Base-by-base conservation (phyloP, 768 basidiomycete genomes). In the Coprinopsis marcescibilis region DNA sequence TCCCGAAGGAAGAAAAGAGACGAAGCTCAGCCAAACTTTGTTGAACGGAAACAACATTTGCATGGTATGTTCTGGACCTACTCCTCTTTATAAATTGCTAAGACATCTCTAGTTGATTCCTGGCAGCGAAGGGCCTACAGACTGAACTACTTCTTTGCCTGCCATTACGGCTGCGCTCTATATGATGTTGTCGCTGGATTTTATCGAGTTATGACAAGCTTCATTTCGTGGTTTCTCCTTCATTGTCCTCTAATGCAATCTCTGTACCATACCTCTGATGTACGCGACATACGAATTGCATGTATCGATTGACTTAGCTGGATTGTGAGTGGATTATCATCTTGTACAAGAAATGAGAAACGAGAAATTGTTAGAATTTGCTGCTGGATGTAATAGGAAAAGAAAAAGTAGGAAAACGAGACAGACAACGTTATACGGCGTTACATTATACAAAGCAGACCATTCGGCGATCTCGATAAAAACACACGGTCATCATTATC, bases 11-110 rank as follows among this genome's bases (percentile, higher is more conserved):
- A 80, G 70, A 51, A 91, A 86, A 64, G 80, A 77, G 60, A 96
- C 88, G 2, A 77, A 81, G 49, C 75, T 97, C 10, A 79, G 84
- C 1, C 91, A 96, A 67, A 95, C 92, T 14, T 71, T 95, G 35
- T 66, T 95, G 49, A 95, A 95, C 59, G 92, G 92, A 12, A 95
- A 92, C 67, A 93, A 95, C 54, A 97, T 99, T 33, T 95, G 92
- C 60, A 95, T 97, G 84, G 93, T 90, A 55, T 46, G 83, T 41
- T 20, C 35, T 34, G 13, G 11, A 24, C 29, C 29, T 41, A 20
- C 29, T n/a, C 7, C 4, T 3, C 15, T 19, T 10, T 36, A 10
- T 32, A 17, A 20, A 33, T 51, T 21, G 37, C 43, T 26, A 33
- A 48, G 24, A 27, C n/a, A 35, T n/a, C 36, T 44, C 38, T 42